Conservation (phyloP, 108 stramenopile genomes). For the Nitzschia sp. region DNA sequence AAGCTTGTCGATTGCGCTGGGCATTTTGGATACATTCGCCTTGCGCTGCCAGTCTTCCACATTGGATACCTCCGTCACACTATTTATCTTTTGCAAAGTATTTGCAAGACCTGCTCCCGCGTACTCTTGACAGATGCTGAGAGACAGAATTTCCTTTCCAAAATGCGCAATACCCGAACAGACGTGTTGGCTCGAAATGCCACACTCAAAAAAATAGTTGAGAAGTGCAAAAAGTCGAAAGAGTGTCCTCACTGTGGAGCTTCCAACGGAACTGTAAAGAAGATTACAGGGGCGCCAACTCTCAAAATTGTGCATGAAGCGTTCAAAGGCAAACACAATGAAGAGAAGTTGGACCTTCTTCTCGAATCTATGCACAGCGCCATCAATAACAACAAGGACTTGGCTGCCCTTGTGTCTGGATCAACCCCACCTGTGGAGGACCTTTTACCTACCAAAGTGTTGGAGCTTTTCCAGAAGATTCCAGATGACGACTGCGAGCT, state of each 20-base stretch:
- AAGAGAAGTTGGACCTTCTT: constrained; percentile 72
- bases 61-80: constrained; percentile 97
- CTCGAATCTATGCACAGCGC: constrained; percentile 53
- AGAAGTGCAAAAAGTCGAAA: constrained; percentile 88
- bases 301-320: constrained; percentile 94
- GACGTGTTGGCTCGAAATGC: constrained; percentile 77
- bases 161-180: constrained; percentile 79
- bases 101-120: constrained; percentile 96
- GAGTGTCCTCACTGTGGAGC: constrained; percentile 88
- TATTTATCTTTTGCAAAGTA: constrained; percentile 87
- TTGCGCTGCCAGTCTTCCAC: constrained; percentile 97
- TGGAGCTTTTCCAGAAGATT: constrained; percentile 87
- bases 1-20: constrained; percentile 95
- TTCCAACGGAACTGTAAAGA: constrained; percentile 93
- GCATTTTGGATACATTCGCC: constrained; percentile 92
- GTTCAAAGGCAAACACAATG: constrained; percentile 77
- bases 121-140: constrained; percentile 82
- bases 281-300: constrained; percentile 89
- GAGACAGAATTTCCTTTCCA: constrained; percentile 51
- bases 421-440: constrained; percentile 63
- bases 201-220: constrained; percentile 84
- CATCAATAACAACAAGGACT: constrained; percentile 76
- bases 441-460: constrained; percentile 72
- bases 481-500: constrained; percentile 94
- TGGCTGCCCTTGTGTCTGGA: constrained; percentile 38